Base-by-base conservation (phyloP, 2,329 filamentous ascomycete genomes). In the Alternaria arbusti region DNA sequence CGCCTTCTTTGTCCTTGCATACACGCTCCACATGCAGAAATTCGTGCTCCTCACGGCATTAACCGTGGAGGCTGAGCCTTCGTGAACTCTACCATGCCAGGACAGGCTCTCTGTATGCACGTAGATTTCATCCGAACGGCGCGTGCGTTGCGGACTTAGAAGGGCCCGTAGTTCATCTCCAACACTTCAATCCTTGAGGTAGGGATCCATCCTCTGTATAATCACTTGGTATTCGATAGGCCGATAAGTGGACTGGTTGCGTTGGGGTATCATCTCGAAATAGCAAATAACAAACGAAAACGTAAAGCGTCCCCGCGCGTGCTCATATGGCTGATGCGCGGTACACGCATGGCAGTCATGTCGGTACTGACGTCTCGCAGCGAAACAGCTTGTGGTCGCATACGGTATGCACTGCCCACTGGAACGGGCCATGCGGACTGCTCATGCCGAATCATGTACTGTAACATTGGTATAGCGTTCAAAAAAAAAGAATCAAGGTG, bases 401-500 rank as follows among this genome's bases (percentile, higher is more conserved):
- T 25, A 10, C 17, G 17, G 20, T 49, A 28, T 30, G 28, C n/a
- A 20, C 17, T 32, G 6, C 25, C 44, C 32, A 36, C 49, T 50
- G 50, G 28, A 40, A 47, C 46, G 36, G 46, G 49, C 58, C 26
- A 40, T 46, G 36, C 32, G 20, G n/a, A 28, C 23, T 52, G 43
- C 40, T 54, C 57, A 25, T 30, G 26, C 25, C 40, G 17, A 46
- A 44, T 57, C 43, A 32, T 60, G 43, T 55, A 51, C 20, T 54
- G 32, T 63, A 49, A 44, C 28, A 30, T 49, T 52, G 30, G 23
- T 45, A 36, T n/a, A 57, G 32, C 36, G 10, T 44, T 22, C 30
- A 8, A 43, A 30, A 49, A 30, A 49, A 40, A 52, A 45, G 28
- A 52, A 55, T 76, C 66, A 75, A 23, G 70, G 70, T n/a, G 66